Evolutionary conservation across 441 rosid species (phyloP).

Genomic region (Populus hybrid): DNA sequence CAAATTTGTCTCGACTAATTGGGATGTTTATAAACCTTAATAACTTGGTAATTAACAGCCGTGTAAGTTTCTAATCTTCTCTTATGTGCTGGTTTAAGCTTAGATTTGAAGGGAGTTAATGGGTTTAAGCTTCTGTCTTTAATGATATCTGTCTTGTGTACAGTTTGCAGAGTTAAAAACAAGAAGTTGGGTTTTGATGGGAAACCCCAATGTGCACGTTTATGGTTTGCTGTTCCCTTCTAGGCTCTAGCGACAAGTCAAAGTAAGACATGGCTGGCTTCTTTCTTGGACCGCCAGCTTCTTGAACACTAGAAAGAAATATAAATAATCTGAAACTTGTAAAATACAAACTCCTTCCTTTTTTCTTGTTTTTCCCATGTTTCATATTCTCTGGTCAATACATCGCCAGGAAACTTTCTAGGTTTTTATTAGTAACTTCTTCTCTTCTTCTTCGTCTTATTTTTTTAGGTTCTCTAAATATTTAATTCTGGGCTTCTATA

Average conservation of each 20-base stretch:
- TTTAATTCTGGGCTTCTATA: background rate
- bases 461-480: background rate
- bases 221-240: slow-evolving; percentile 4
- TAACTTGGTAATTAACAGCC: background rate
- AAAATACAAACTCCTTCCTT: background rate
- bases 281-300: background rate
- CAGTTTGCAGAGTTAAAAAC: background rate
- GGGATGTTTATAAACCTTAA: background rate
- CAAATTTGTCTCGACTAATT: background rate
- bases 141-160: background rate
- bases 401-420: background rate
- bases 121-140: background rate
- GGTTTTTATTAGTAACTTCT: background rate
- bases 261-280: slow-evolving; percentile 19
- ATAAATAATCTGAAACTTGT: background rate
- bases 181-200: slow-evolving; percentile 6
- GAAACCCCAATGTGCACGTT: slow-evolving; percentile 20
- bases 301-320: background rate
- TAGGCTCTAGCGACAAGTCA: slow-evolving; percentile 30
- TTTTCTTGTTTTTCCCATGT: background rate
- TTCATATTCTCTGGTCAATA: background rate
- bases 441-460: background rate
- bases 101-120: slow-evolving; percentile 9
- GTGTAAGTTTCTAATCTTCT: background rate
- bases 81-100: background rate